Percentiles rank a stretch among this genome's conserved stretches.
These are phyloP conservation scores for Phyllosticta ampelicida DNA, from an alignment of 2,329 filamentous ascomycete genomes.

Conservation along the genomic window DNA sequence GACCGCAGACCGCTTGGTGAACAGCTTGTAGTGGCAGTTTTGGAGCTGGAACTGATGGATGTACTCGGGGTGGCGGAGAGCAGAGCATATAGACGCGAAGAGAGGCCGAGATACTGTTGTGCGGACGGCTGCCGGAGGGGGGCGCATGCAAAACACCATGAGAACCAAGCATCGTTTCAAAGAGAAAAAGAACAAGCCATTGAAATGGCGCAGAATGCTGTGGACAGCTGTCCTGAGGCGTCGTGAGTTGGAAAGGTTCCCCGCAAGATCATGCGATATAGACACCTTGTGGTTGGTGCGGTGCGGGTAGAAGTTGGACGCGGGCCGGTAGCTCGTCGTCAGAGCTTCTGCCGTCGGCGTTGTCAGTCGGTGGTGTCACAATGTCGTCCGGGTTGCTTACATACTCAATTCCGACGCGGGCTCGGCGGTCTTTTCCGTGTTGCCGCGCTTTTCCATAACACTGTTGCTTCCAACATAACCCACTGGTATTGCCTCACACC, in stretches of 20 bases:
- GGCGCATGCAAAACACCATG: slow-evolving; percentile 52
- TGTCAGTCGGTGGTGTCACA: not conserved
- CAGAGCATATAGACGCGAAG: slow-evolving; percentile 25
- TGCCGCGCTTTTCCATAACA: not conserved
- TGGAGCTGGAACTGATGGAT: slow-evolving; percentile 9
- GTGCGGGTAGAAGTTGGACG: not conserved
- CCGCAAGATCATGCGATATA: not conserved
- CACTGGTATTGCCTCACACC: not conserved
- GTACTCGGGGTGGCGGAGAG: not conserved
- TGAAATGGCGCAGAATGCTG: not conserved
- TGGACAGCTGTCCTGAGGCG: not conserved
- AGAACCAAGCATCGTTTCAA: slow-evolving; percentile 50
- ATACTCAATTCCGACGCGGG: too few relatives aligned
- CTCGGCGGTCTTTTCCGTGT: not conserved
- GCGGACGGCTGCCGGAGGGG: slow-evolving; percentile 41
- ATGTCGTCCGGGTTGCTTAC: too few relatives aligned
- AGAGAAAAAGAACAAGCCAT: not conserved
- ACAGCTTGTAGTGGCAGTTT: slow-evolving; percentile 14
- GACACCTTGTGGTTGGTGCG: not conserved
- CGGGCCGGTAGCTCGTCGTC: not conserved
- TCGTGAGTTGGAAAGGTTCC: not conserved
- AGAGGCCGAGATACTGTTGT: slow-evolving; percentile 29
- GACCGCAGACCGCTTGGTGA: slow-evolving; percentile 19
- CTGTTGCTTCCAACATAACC: slow-evolving; percentile 20
- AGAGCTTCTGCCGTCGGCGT: not conserved